These are phyloP conservation scores for Candida anglica DNA, from an alignment of 805 yeast genomes.

Conservation along the genomic window DNA sequence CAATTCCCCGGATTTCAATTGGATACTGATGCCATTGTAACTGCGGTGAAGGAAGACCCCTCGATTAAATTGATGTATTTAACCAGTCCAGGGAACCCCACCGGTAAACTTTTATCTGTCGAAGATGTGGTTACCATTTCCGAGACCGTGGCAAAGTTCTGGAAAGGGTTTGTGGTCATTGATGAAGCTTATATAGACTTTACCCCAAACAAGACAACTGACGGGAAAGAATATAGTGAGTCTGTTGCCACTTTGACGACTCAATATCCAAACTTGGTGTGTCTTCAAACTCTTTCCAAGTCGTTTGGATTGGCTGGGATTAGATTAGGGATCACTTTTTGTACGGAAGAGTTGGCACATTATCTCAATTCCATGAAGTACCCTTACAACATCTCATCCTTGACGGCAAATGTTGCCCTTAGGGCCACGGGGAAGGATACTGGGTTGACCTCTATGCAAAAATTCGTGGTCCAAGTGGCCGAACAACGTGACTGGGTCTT, in stretches of 20 bases:
- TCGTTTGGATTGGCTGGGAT: constrained; percentile 97
- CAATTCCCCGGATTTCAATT: constrained; percentile 48
- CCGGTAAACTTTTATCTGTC: constrained; percentile 61
- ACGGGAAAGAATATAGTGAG: constrained; percentile 1
- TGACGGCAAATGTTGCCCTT: constrained; percentile 70
- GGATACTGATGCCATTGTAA: constrained; percentile 52
- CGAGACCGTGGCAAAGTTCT: constrained; percentile 41
- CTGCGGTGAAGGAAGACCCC: constrained; percentile 50
- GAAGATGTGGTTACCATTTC: constrained; percentile 34
- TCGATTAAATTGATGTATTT: constrained; percentile 71
- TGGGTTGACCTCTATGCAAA: constrained; percentile 58
- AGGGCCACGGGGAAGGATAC: constrained; percentile 59
- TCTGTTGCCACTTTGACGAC: constrained; percentile 78
- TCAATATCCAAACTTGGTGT: constrained; percentile 77
- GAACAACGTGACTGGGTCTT: constrained; percentile 55
- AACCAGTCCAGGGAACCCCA: constrained; percentile 97
- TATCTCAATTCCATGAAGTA: constrained; percentile 89
- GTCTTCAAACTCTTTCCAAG: constrained; percentile 88
- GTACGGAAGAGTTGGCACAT: constrained; percentile 54
- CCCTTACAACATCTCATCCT: constrained; percentile 87
- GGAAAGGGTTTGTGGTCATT: constrained; percentile 78
- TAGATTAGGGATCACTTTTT: constrained; percentile 78
- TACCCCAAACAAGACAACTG: constrained; percentile 12
- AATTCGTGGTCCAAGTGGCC: constrained; percentile 45
- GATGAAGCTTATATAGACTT: constrained; percentile 98